These are phyloP conservation scores for Russula griseocarnosa DNA, from an alignment of 768 basidiomycete species.

Conservation along the genomic window DNA sequence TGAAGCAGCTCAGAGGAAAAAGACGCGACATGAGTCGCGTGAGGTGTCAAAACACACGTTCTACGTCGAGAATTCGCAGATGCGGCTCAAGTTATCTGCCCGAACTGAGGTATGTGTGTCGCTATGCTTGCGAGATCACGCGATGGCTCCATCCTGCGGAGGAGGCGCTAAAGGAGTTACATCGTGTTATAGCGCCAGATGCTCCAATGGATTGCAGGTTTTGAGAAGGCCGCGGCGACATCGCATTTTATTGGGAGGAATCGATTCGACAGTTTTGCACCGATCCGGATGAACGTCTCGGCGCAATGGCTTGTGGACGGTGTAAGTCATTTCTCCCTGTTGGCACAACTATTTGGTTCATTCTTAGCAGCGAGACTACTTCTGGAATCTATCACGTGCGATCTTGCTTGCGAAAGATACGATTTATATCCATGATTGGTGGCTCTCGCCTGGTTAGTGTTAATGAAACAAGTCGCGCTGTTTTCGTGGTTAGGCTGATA, in stretches of 20 bases:
- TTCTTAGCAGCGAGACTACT: slow-evolving; percentile 78
- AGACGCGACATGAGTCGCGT: slow-evolving; percentile 45
- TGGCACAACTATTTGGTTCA: slow-evolving; percentile 6
- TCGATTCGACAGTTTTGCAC: slow-evolving; percentile 92
- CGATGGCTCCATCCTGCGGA: neutral
- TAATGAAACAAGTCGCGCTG: neutral
- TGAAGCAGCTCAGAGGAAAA: slow-evolving; percentile 39
- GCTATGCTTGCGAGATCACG: neutral
- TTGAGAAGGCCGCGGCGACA: slow-evolving; percentile 72
- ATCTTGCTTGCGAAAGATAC: slow-evolving; percentile 81
- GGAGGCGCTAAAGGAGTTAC: neutral
- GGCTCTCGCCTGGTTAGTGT: slow-evolving; percentile 77
- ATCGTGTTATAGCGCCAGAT: slow-evolving; percentile 68
- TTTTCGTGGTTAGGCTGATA: slow-evolving; percentile 10
- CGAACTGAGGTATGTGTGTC: slow-evolving; percentile 65
- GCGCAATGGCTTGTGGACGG: slow-evolving; percentile 99
- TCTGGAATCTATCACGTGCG: slow-evolving; percentile 93
- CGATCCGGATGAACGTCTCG: slow-evolving; percentile 86
- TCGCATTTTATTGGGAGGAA: slow-evolving; percentile 78
- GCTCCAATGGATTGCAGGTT: slow-evolving; percentile 92
- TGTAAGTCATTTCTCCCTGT: slow-evolving; percentile 43
- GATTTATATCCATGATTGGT: slow-evolving; percentile 98
- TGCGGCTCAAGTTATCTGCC: slow-evolving; percentile 80
- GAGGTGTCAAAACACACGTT: slow-evolving; percentile 93
- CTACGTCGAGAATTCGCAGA: slow-evolving; percentile 88